Conservation (phyloP, 345 rosid species). For the Pelargonium nanum region DNA sequence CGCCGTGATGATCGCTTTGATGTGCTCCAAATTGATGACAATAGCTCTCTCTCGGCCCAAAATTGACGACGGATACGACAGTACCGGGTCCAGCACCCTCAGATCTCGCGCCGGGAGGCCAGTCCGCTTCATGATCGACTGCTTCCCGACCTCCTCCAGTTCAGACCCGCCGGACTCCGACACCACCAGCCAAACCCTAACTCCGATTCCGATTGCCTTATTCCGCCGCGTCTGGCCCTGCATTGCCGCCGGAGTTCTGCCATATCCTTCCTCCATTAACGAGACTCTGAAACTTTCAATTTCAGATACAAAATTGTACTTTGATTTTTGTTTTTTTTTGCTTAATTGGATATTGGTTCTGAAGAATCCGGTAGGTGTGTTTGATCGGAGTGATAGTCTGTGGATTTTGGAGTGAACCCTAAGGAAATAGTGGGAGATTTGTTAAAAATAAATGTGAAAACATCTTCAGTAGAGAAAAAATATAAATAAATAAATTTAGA, state of each 20-base stretch:
- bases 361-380: too few species aligned
- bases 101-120: constrained; percentile 48
- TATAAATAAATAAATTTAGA: too few species aligned
- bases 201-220: constrained; percentile 21
- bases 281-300: too few species aligned
- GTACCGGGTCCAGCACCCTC: constrained; percentile 37
- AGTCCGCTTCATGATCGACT: constrained; percentile 39
- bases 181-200: constrained; percentile 30
- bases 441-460: too few species aligned
- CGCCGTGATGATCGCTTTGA: constrained; percentile 43
- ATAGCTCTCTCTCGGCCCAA: constrained; percentile 43
- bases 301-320: too few species aligned
- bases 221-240: constrained; percentile 16
- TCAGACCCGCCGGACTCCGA: constrained; percentile 22
- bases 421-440: too few species aligned
- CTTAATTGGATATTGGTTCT: too few species aligned
- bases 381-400: too few species aligned
- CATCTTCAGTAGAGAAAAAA: too few species aligned
- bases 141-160: constrained; percentile 33
- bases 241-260: too few species aligned
- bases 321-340: too few species aligned
- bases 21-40: constrained; percentile 42
- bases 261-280: not conserved
- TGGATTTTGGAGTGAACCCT: too few species aligned
- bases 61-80: constrained; percentile 45